Base-by-base conservation (phyloP, 2,329 filamentous ascomycete species). In the Ceratocystiopsis sp. region DNA sequence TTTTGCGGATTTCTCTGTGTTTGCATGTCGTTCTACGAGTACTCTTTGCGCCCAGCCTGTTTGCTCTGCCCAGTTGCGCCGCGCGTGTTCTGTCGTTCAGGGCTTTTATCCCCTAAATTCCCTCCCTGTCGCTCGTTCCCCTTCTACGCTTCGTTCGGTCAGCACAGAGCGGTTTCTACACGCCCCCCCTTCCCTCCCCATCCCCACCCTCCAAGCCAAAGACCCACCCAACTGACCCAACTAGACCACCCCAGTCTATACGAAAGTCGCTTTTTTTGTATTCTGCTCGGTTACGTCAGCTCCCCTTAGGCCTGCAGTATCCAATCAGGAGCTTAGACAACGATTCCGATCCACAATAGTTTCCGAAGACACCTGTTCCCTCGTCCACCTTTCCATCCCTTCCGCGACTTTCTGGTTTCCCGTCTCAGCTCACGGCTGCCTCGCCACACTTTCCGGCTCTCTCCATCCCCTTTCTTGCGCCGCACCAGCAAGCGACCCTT, bases 241-340 rank as follows among this genome's bases (percentile, higher is more conserved):
- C 25, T 29, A 29, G 25, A 29, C 25, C 25, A 29, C 19, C 19
- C 19, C 25, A 29, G 25, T 29, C 25, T 29, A 43, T 44, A 45
- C 44, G 38, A 39, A 36, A 25, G 34, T 33, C 19, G 38, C 38
- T 17, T 33, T 37, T 17, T 33, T 37, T 38, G 42, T 16, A 33
- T 41, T 40, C 38, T 38, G 35, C 40, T 40, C 36, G 41, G 45
- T 51, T 51, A 53, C 51, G 50, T 53, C 51, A 53, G 51, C 50
- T 39, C 25, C 25, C 25, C 25, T 29, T 29, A 7, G 25, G 5
- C 25, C 2, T 29, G 25, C 25, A 29, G 6, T 8, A 29, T 29
- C 65, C 46, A 49, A 50, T 47, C 43, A 41, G 25, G 25, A 29
- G 25, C 25, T 11, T 2, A 29, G 9, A 29, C 10, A 8, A 8